Evolutionary conservation across 345 rosid species (phyloP).

Genomic region (Theobroma cacao): DNA sequence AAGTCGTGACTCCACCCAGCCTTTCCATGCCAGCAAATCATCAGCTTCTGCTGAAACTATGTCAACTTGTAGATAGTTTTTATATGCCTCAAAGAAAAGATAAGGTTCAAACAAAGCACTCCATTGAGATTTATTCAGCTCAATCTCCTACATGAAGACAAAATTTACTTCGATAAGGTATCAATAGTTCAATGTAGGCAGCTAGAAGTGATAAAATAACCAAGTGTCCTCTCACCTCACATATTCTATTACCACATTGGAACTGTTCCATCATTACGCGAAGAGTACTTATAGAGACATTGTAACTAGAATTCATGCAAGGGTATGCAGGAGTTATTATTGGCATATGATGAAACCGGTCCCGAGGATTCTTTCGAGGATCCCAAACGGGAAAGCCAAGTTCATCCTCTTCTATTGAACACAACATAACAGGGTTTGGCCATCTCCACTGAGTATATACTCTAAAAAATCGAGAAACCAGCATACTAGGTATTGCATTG

Average conservation of each 20-base stretch:
- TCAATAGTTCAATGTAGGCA: constrained; percentile 7
- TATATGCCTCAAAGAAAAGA: constrained; percentile 68
- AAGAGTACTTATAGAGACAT: constrained; percentile 70
- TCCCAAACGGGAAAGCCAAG: constrained; percentile 72
- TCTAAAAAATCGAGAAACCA: constrained; percentile 66
- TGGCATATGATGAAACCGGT: constrained; percentile 67
- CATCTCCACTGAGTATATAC: constrained; percentile 75
- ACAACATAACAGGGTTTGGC: constrained; percentile 85
- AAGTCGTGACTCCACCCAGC: constrained; percentile 83
- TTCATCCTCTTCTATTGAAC: constrained; percentile 62
- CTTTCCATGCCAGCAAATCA: constrained; percentile 69
- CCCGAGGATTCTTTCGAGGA: constrained; percentile 66
- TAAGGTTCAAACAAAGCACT: constrained; percentile 60
- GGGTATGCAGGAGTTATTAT: constrained; percentile 85
- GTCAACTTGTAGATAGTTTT: constrained; percentile 71
- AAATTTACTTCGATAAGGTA: constrained; percentile 2
- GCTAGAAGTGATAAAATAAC: neutral
- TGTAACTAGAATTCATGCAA: constrained; percentile 81
- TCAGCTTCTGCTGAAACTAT: constrained; percentile 54
- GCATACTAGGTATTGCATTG: constrained; percentile 68
- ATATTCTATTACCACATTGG: constrained; percentile 51
- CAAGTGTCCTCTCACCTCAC: constrained; percentile 40
- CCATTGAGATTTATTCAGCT: constrained; percentile 61
- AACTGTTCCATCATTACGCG: constrained; percentile 76
- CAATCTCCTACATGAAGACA: constrained; percentile 46